Evolutionary conservation across 202 grass and related monocot genomes (phyloP).

Genomic region (Brachypodium distachyon): DNA sequence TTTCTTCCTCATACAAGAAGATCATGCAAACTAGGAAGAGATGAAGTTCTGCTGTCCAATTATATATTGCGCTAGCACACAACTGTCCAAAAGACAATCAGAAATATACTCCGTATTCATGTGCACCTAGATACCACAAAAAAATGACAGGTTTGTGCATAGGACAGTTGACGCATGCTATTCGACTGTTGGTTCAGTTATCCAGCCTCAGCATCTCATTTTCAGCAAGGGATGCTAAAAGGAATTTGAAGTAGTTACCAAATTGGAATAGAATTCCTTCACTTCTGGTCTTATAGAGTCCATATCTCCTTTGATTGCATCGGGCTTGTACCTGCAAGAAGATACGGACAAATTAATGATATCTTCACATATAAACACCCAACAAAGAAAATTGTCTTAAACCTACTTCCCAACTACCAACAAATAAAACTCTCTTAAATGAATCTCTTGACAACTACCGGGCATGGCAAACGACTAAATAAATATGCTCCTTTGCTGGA

Average conservation of each 20-base stretch:
- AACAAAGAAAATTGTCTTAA: neutral
- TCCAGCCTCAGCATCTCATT: neutral
- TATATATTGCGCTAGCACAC: neutral
- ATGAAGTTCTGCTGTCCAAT: neutral
- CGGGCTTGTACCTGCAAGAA: conserved; percentile 69
- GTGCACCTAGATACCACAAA: neutral
- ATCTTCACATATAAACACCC: neutral
- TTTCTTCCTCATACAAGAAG: neutral
- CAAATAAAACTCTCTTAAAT: neutral
- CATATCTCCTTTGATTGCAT: conserved; percentile 89
- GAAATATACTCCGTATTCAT: conserved; percentile 1
- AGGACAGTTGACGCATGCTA: neutral
- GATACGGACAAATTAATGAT: conserved; percentile 10
- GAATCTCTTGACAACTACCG: neutral
- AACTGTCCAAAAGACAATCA: neutral
- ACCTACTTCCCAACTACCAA: conserved; percentile 1
- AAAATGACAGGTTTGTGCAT: neutral
- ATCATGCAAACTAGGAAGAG: neutral
- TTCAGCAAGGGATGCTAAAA: neutral
- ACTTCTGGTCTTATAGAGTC: conserved; percentile 83
- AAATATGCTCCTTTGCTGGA: neutral
- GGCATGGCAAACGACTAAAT: conserved; percentile 1
- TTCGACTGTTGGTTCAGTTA: neutral
- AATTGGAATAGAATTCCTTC: conserved; percentile 74
- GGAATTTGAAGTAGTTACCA: conserved; percentile 43